Base-by-base conservation (phyloP, 306 rosid species). In the Corylus avellana region DNA sequence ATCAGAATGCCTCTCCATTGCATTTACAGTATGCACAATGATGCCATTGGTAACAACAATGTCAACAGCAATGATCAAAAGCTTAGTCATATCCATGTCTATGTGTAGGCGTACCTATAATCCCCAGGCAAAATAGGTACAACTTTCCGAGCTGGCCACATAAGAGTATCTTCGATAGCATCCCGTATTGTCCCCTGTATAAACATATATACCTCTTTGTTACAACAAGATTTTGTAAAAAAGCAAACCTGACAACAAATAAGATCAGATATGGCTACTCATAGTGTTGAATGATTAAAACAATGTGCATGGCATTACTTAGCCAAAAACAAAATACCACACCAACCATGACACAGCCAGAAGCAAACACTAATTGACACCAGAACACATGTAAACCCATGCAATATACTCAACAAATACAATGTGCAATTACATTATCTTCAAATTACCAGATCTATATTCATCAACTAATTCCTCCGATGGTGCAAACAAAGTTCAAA, bases 61-160 rank as follows among this genome's bases (percentile, higher is more conserved):
- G 4, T 8, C 44, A 20, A 70, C 32, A 35, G 67, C 46, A 72
- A 59, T 49, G 53, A 35, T 55, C 55, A 73, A 80, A 25, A 54
- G 47, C 48, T 47, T 42, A 18, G 69, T 63, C 42, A 54, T 50
- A 22, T 48, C 74, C 57, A 75, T 73, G 49, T 48, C 71, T 55
- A 62, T 50, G 51, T 50, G 76, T 47, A 39, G 72, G 37, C 67
- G 72, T 88, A 93, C 99, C 99, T 87, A 81, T 96, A 96, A 87
- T 96, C 99, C 84, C 99, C 98, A 18, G 99, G 97, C 85, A 96
- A 77, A 68, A 96, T 96, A 81, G 99, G 89, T 76, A 96, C 70
- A 77, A 96, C 82, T 86, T 96, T 96, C 76, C 98, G 86, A 85
- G 92, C 97, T 32, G 99, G 98, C 99, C 99, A 96, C 77, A 98